Evolutionary conservation across 371 early-diverging fungal species (phyloP), one percentile per base, ranked within the genome.

Genomic region (Zychaea mexicana): DNA sequence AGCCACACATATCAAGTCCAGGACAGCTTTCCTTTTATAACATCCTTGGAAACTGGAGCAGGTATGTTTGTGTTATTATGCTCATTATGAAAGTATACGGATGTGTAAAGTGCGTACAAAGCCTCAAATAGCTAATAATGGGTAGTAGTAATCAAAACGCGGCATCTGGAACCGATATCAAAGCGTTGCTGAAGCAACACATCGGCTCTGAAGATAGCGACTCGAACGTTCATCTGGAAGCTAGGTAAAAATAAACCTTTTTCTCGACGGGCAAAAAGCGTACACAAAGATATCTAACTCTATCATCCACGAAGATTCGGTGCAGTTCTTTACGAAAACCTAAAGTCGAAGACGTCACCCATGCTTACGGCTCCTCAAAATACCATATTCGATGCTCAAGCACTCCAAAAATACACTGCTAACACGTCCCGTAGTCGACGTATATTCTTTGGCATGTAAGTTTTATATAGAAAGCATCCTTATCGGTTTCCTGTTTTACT

Each of bases 381-480:
- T 19, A 9, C 17, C 22, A 15, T 45, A 0, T 63, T 71, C 21
- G 45, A 52, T 24, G 26, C 32, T 26, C 9, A 24, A 13, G 15
- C 32, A 9, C 59, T 56, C 9, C 24, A 27, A n/a, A 60, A 49
- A 9, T 58, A 38, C 28, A 27, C 46, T 26, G 19, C 8, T 9
- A n/a, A n/a, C n/a, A 30, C n/a, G 30, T 54, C 39, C 39, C 7
- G 60, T 22, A 17, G 68, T 38, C 60, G 66, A 58, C 72, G 66
- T 21, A 12, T 63, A 2, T 78, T 78, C 36, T 67, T 72, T 52
- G 57, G 54, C 27, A 60, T 53, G 77, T 73, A 70, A 66, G 57
- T 17, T 28, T 33, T 22, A 36, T 58, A 24, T n/a, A n/a, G 4
- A 2, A 36, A 1, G 36, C 33, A 7, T 8, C 24, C 17, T 30